Base-by-base conservation (phyloP, 257 asterid genomes). In the Petunia secreta region DNA sequence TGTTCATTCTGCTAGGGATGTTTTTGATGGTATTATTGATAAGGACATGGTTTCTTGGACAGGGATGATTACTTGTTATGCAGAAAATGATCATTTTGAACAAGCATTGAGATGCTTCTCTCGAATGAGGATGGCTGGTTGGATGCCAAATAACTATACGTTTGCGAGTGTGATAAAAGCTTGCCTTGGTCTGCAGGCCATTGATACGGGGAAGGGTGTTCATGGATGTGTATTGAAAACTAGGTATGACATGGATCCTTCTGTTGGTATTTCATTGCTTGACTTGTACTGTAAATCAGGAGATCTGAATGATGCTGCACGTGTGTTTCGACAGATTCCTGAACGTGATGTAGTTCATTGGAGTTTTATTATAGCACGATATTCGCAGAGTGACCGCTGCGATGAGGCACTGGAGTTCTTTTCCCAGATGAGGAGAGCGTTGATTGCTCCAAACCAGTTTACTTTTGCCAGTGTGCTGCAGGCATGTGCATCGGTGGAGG, bases 331-430 rank as follows among this genome's bases (percentile, higher is more conserved):
- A 84, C 96, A 92, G 75, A 90, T 91, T 82, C 97, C 97, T 13
- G 92, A 89, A 90, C 83, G 85, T 53, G 90, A 91, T 60, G 94
- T 95, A 66, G 92, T 95, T 81, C 95, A 98, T 11, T 95, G 99
- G 99, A 95, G 98, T 84, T 92, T 95, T 89, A 93, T 95, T 97
- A 95, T 95, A 79, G 88, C 99, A 3, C 90, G 99, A 2, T 92
- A 88, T 84, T 95, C 99, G 25, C 98, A 95, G 83, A 88, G 91
- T 89, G 90, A 85, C 66, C 84, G 44, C 43, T 91, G 92, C 77
- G 86, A 83, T 43, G 96, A 93, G 85, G 97, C 99, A 0, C 76
- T 95, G 88, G 87, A 81, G 80, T 79, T 93, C 75, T 95, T 92
- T 85, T 43, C 81, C 55, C 83, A 84, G 80, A 95, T 95, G 99